Evolutionary conservation across 805 yeast genomes (phyloP), one percentile per base, ranked within the genome.

Genomic region (Saccharomycopsis fibuligera): DNA sequence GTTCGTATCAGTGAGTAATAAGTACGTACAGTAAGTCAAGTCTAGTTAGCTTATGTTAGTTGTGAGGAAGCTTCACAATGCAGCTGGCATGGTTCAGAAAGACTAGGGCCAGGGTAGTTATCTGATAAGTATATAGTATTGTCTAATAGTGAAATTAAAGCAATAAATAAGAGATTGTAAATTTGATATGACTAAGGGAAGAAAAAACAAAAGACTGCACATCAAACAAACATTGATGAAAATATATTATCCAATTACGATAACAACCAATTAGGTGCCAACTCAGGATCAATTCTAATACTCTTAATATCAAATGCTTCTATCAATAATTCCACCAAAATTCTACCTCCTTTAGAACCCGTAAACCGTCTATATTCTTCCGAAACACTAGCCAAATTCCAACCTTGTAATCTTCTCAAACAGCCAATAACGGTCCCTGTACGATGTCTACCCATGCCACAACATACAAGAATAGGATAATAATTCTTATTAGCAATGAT

Each of bases 391-490:
- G 98, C 96, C 61, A 91, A 68, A 60, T 95, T 93, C 99, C 99
- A 91, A n/a, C 95, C 91, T 72, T 93, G 97, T 17, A 93, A 68
- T 51, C 96, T 74, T 54, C 99, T 70, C 41, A 91, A 68, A 64
- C 99, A 91, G 1, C 99, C 99, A 51, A 93, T 79, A 2, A 93
- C 96, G 0, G 98, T 90, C 1, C 99, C 99, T 0, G 98, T 90
- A 56, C 99, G 73, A 64, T 91, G 99, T 57, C 99, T 72, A 0
- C 99, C 99, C 99, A 93, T 93, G 12, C 97, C 96, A 59, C 98
- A 93, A 64, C 98, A 93, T 3, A 90, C 90, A 44, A 93, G 68
- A 53, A 93, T 59, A 0, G 99, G 98, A 59, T 87, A 86, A 62
- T 81, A 79, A n/a, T 77, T 73, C 54, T 74, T 75, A 57, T 86